phyloP scores from a whole-genome alignment of 176 grass and related monocot species.

The Avena sativa region DNA sequence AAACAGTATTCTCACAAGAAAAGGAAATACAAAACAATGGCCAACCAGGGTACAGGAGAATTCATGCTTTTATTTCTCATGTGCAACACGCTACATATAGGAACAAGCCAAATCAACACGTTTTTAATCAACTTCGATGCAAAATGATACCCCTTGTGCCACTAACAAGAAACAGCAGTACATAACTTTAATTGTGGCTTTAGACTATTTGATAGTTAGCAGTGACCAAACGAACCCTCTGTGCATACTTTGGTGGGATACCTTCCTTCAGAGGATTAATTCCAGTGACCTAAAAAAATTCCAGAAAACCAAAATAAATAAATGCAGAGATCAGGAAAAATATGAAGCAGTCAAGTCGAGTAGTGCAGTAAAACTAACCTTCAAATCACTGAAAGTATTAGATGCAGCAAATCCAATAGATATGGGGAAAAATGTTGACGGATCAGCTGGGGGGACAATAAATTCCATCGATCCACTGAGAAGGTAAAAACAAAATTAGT shows the following conservation, averaged over 20 bases:
- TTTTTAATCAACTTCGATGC: background rate
- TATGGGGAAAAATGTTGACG: conserved; percentile 84
- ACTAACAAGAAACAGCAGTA: conserved; percentile 12
- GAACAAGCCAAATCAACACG: background rate
- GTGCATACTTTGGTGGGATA: conserved; percentile 65
- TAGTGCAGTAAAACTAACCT: conserved; percentile 45
- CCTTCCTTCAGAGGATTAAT: conserved; percentile 63
- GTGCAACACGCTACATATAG: conserved; percentile 5
- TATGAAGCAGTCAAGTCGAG: background rate
- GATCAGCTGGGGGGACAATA: conserved; percentile 72
- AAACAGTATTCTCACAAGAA: background rate
- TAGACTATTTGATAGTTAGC: conserved; percentile 74
- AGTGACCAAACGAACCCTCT: conserved; percentile 60
- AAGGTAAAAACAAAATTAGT: conserved; percentile 28
- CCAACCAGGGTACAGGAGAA: conserved; percentile 2
- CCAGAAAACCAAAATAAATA: background rate
- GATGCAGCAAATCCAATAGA: conserved; percentile 74
- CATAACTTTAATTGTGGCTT: background rate
- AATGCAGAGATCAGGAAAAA: background rate
- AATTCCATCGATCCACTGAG: conserved; percentile 83
- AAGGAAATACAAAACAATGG: background rate
- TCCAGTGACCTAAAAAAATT: conserved; percentile 54
- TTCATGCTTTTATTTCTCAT: conserved; percentile 23
- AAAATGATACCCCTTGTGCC: conserved; percentile 19
- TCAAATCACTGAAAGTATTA: conserved; percentile 79